Evolutionary conservation across 495 filamentous ascomycete genomes (phyloP), one percentile per base, ranked within the genome.

Genomic region (Aspergillus cristatus): DNA sequence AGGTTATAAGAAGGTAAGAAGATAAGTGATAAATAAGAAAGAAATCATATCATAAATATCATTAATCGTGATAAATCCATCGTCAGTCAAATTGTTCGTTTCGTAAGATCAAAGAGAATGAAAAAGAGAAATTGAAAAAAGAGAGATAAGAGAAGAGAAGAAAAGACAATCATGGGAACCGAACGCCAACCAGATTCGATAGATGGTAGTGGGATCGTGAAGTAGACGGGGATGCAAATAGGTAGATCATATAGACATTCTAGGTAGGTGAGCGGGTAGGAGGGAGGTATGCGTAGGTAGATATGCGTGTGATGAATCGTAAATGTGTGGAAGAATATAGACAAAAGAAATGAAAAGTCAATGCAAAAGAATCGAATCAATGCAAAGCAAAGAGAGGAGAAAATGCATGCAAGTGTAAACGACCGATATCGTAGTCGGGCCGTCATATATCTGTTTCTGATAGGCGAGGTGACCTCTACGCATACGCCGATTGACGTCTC

Each of bases 401-500:
- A 8, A 8, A 24, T 24, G 20, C 8, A 24, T 24, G 20, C 20
- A 4, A 4, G 20, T 24, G 8, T 24, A 4, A 24, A 24, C 20
- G 20, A n/a, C 20, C 20, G 28, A 30, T 30, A 30, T 30, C 28
- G 28, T 28, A 24, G 20, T 24, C 20, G 20, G n/a, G 39, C 40
- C 53, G 46, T 54, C 47, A 45, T 57, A 33, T 28, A 35, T 33
- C 20, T 4, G 8, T 4, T 24, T 8, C 4, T 24, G 20, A 4
- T 8, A 24, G 4, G 20, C 8, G 8, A 24, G 4, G 20, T 29
- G 28, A 8, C 46, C 35, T 29, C 51, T 43, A 57, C 7, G 46
- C 45, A 32, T 38, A 50, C 26, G 57, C 36, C 2, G 55, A 55
- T 29, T 57, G 50, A 1, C 54, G 57, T 47, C 60, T 40, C 26